Base-by-base conservation (phyloP, 2,329 filamentous ascomycete species). In the Fusarium sp. region DNA sequence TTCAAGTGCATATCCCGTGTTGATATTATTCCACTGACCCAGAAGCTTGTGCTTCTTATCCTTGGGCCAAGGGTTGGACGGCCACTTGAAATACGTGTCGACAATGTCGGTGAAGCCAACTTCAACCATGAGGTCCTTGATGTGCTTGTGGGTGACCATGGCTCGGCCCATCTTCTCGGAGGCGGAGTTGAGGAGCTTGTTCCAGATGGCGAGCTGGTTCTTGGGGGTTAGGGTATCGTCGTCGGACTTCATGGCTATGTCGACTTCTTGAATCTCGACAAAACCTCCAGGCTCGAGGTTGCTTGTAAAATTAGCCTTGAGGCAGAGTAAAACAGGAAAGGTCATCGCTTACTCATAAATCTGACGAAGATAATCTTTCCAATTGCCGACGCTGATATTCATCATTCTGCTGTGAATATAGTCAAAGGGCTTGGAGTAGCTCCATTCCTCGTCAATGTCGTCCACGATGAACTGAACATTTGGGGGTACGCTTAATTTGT, bases 391-490 rank as follows among this genome's bases (percentile, higher is more conserved):
- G 6, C 70, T 70, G 4, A 64, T 13, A 18, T 66, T 72, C 63
- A 67, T 72, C 63, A 72, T 66, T 45, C 70, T 45, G 18, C 70
- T 70, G 25, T 70, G 66, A 18, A 72, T 67, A 13, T 70, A 72
- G 47, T 72, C 70, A 38, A 67, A 72, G 2, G 67, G 70, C 27
- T 54, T 31, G 1, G 59, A 38, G 22, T 70, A 70, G 8, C 42
- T 62, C 70, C 67, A 72, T 35, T 66, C 60, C 22, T 72, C 66
- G 3, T 72, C 70, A 8, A 70, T 61, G 14, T 72, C 70, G 25
- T 72, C 70, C 6, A 72, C 38, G 1, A 67, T 27, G 20, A 72
- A 72, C 6, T 42, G 45, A 18, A 69, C 36, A 16, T 71, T 71
- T 0, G 69, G 69, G 1, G 69, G 63, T 2, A 63, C 66, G 11